phyloP scores from a whole-genome alignment of 108 stramenopile genomes.

The Bacterosira constricta region DNA sequence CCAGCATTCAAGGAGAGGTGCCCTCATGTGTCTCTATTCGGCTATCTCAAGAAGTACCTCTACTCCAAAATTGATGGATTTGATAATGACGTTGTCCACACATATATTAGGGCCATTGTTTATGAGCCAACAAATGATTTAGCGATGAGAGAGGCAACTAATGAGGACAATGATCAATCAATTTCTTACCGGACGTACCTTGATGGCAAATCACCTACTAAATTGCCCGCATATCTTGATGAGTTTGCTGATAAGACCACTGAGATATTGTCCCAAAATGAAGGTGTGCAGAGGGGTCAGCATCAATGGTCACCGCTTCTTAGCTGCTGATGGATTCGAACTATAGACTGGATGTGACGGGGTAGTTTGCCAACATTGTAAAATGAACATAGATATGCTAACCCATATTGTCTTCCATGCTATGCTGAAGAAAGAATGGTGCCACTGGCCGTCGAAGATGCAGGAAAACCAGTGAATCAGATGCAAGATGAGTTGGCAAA shows the following conservation, averaged over 20 bases:
- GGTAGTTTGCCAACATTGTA: not conserved
- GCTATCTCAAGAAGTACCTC: slow-evolving; percentile 11
- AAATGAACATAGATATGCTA: not conserved
- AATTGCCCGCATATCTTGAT: not conserved
- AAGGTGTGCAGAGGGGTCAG: not conserved
- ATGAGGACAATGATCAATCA: too few relatives aligned
- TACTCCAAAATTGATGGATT: slow-evolving; percentile 1
- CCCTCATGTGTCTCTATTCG: slow-evolving; percentile 4
- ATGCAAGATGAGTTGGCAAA: too few relatives aligned
- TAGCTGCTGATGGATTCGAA: not conserved
- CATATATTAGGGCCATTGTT: not conserved
- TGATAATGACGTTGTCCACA: too few relatives aligned
- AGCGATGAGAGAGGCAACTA: too few relatives aligned
- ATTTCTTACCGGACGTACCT: not conserved
- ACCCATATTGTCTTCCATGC: not conserved
- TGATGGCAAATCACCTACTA: not conserved
- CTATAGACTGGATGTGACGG: not conserved
- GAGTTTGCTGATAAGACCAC: slow-evolving; percentile 6
- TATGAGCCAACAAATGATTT: slow-evolving; percentile 7
- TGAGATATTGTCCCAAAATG: not conserved
- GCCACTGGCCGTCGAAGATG: too few relatives aligned
- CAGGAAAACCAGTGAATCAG: too few relatives aligned
- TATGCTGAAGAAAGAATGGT: too few relatives aligned
- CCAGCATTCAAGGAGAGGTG: not conserved
- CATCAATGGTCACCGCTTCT: not conserved